Percentiles rank a stretch among this genome's conserved stretches.
phyloP scores from a whole-genome alignment of 768 basidiomycete genomes.

The Kwoniella mangroviensis region DNA sequence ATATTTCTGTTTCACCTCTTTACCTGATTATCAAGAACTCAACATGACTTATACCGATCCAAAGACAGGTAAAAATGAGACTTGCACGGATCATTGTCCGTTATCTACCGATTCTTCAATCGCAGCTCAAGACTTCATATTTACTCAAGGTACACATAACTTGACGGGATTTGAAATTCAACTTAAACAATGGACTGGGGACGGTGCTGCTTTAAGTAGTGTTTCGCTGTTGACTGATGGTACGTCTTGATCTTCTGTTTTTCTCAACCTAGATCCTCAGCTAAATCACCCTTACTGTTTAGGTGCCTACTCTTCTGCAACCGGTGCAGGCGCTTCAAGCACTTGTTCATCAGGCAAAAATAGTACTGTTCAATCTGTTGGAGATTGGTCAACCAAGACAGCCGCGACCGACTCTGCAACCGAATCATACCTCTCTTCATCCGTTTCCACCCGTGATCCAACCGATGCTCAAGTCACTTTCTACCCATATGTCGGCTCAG shows the following conservation, averaged over 20 bases:
- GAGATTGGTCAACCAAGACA: constrained; percentile 70
- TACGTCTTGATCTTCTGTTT: constrained; percentile 23
- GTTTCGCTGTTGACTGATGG: constrained; percentile 92
- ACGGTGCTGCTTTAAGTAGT: constrained; percentile 80
- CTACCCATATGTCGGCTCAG: constrained; percentile 87
- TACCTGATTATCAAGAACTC: constrained; percentile 85
- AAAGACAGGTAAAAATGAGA: constrained; percentile 70
- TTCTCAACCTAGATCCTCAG: neutral
- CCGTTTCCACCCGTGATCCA: constrained; percentile 65
- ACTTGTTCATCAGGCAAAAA: constrained; percentile 80
- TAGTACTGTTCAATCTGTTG: constrained; percentile 71
- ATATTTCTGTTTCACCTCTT: constrained; percentile 80
- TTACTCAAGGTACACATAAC: constrained; percentile 61
- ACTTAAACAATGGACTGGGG: constrained; percentile 74
- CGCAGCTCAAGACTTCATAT: constrained; percentile 92
- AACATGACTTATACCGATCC: constrained; percentile 79
- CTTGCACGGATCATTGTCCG: constrained; percentile 79
- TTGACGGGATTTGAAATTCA: constrained; percentile 90
- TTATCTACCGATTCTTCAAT: constrained; percentile 75
- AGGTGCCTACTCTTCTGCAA: constrained; percentile 77
- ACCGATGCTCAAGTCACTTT: constrained; percentile 82
- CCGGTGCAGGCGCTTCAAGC: constrained; percentile 65
- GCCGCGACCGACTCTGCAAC: constrained; percentile 73
- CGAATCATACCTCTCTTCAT: constrained; percentile 73
- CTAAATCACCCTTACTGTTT: constrained; percentile 1